Base-by-base conservation (phyloP, 2,329 filamentous ascomycete genomes). In the Colletotrichum coccodes region DNA sequence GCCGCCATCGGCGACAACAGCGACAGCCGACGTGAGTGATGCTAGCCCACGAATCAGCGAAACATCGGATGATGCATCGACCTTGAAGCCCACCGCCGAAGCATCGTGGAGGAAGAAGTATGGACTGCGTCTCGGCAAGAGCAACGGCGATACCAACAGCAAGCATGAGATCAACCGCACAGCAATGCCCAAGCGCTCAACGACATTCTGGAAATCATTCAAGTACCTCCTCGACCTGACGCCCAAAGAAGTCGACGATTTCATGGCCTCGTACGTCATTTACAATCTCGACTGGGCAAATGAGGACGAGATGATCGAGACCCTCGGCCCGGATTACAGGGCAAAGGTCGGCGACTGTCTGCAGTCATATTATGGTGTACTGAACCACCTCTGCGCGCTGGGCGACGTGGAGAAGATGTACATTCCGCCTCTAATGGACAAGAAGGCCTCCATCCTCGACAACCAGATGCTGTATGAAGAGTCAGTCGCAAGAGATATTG, bases 371-470 rank as follows among this genome's bases (percentile, higher is more conserved):
- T 87, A 87, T 68, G 85, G 85, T 34, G 84, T 87, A 16, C 76
- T 87, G 36, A 87, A 87, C 73, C 85, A 87, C 65, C 81, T 87
- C 12, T 87, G 85, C 74, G 85, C 85, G 30, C 80, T 87, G 12
- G 85, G 85, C 38, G 84, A 86, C 49, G 85, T 87, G n/a, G 85
- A 87, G 73, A 87, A 87, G 76, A 87, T 87, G 85, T 87, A 87
- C 74, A 87, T 87, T 62, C 85, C 85, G 14, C 85, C 85, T 2
- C 79, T 84, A 59, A 85, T 87, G 84, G 84, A 85, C 75, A 80
- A 79, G 72, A 82, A 82, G 68, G 83, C 82, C 6, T 83, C 80
- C 1, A 83, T 86, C 0, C 75, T 82, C 12, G 85, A 86, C 71
- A 87, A 87, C 71, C 85, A 87, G 76, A 78, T 87, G 53, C 79